Conservation (phyloP, 352 stramenopile genomes). For the Globisporangium heterothallicum region DNA sequence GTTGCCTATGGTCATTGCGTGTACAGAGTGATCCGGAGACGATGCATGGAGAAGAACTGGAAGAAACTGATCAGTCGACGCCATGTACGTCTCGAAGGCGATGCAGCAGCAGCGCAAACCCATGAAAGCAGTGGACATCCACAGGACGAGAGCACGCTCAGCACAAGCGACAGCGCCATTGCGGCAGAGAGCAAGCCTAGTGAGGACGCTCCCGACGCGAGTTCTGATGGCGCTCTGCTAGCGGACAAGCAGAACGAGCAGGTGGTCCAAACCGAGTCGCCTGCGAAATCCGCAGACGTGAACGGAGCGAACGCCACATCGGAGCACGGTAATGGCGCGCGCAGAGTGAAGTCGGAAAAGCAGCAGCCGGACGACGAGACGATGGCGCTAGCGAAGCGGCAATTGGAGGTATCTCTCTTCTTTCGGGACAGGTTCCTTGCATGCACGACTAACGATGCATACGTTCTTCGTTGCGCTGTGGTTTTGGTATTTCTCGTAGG, state of each 20-base stretch:
- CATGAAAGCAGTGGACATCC: too few species aligned
- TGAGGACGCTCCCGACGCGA: too few species aligned
- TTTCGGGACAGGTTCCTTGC: too few species aligned
- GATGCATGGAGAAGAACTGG: conserved; percentile 80
- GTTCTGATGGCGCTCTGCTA: neutral
- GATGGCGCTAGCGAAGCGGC: conserved; percentile 19
- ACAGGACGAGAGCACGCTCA: too few species aligned
- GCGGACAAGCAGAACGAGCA: neutral
- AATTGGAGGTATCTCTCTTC: conserved; percentile 33
- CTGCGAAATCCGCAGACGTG: neutral
- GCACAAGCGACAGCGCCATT: too few species aligned
- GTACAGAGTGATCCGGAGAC: conserved; percentile 50
- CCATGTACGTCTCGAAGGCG: conserved; percentile 26
- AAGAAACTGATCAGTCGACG: conserved; percentile 62
- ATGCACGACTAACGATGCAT: too few species aligned
- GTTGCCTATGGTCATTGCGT: neutral
- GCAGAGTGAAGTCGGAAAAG: conserved; percentile 17
- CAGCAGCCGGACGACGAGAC: conserved; percentile 17
- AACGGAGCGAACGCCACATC: neutral
- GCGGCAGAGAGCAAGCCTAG: too few species aligned
- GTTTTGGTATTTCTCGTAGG: too few species aligned
- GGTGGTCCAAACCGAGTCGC: too few species aligned
- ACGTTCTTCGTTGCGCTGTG: too few species aligned
- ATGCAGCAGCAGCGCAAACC: too few species aligned
- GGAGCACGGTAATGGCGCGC: conserved; percentile 6